A percentile compares a stretch with the other conserved stretches of the same genome.
Conservation (phyloP, 2,329 filamentous ascomycete genomes). For the Colletotrichum scovillei region DNA sequence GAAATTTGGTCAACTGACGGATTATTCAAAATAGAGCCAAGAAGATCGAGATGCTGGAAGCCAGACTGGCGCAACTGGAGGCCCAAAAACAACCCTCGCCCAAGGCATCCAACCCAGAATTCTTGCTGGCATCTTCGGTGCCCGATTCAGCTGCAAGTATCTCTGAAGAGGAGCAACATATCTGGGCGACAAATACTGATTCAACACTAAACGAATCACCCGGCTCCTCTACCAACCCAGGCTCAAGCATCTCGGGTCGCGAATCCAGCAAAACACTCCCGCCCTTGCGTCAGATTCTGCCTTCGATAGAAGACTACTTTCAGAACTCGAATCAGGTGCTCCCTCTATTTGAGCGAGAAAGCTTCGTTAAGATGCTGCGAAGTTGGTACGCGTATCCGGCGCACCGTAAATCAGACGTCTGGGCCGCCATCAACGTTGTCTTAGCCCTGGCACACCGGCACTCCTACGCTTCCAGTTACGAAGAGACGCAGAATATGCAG, state of each 20-base stretch:
- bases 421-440: constrained; percentile 42
- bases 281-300: constrained; percentile 35
- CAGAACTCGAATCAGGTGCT: constrained; percentile 34
- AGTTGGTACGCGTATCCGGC: constrained; percentile 33
- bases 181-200: neutral
- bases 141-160: neutral
- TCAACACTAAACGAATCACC: neutral
- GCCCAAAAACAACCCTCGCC: neutral
- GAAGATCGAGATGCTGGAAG: constrained; percentile 26
- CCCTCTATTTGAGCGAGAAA: constrained; percentile 36
- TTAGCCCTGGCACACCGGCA: constrained; percentile 32
- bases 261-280: constrained; percentile 25
- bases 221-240: neutral
- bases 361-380: constrained; percentile 38
- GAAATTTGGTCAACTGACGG: neutral
- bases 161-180: neutral
- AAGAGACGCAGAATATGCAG: constrained; percentile 19
- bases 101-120: neutral
- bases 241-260: neutral
- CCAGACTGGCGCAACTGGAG: constrained; percentile 15
- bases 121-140: neutral
- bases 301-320: constrained; percentile 38
- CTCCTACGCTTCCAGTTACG: constrained; percentile 10
- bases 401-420: constrained; percentile 38
- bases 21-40: neutral